phyloP scores from a whole-genome alignment of 192 early-diverging fungal species.

The Tieghemiomyces parasiticus region DNA sequence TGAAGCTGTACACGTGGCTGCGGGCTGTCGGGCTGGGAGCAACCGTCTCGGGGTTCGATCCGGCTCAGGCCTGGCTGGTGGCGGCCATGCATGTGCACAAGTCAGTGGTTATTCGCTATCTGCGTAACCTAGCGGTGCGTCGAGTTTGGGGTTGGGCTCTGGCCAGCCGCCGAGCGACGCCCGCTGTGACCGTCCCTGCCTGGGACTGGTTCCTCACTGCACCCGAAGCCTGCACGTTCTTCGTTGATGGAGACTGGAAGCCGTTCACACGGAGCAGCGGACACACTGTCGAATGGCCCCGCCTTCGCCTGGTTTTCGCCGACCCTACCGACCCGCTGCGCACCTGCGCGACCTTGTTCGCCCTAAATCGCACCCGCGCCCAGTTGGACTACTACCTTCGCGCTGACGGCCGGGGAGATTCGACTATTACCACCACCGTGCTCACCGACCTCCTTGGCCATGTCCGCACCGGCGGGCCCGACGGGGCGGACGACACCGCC shows the following conservation, averaged over 20 bases:
- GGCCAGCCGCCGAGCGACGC: no score
- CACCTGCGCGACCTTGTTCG: not conserved
- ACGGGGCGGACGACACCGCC: no score
- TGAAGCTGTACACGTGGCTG: conserved; percentile 9
- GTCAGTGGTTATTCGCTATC: conserved; percentile 6
- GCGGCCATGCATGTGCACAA: conserved; percentile 9
- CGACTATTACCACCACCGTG: not conserved
- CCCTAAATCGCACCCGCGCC: not conserved
- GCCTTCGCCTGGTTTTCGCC: not conserved
- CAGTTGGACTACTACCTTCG: not conserved
- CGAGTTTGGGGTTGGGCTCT: conserved; percentile 3
- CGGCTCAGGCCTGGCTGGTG: not conserved
- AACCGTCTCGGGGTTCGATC: not conserved
- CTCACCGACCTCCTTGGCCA: not conserved
- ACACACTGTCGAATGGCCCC: conserved; percentile 7
- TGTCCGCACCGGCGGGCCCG: not conserved
- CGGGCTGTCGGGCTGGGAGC: conserved; percentile 2
- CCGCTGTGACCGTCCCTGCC: not conserved
- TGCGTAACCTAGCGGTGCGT: not conserved
- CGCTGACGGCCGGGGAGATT: not conserved
- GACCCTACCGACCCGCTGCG: not conserved
- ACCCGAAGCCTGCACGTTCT: not conserved
- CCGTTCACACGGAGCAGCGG: conserved; percentile 3
- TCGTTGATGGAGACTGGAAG: conserved; percentile 4
- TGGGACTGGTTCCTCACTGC: conserved; percentile 1